A percentile compares a stretch with the other conserved stretches of the same genome.
Conservation (phyloP, 2,329 filamentous ascomycete species). For the Botrytis deweyae region DNA sequence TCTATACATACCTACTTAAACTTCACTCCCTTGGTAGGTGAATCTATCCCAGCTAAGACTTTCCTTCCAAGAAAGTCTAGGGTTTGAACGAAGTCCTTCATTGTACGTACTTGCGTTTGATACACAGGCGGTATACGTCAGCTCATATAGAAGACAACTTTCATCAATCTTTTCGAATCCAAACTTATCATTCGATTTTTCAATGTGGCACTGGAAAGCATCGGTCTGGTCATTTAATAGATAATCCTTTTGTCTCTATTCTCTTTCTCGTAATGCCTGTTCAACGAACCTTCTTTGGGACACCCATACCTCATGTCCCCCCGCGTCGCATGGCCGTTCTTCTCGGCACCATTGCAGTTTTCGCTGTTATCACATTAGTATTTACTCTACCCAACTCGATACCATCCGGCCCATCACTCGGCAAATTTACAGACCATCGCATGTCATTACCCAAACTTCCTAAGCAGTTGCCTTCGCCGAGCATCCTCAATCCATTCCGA, state of each 20-base stretch:
- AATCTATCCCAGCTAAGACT: neutral
- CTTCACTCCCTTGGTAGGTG: neutral
- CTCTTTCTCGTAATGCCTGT: constrained; percentile 45
- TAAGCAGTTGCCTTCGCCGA: constrained; percentile 42
- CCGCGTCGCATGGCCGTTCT: constrained; percentile 54
- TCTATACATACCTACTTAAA: neutral
- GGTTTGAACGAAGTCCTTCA: neutral
- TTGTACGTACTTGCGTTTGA: neutral
- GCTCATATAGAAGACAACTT: constrained; percentile 8
- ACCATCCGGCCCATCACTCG: constrained; percentile 50
- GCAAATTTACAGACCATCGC: constrained; percentile 50
- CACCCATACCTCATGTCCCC: constrained; percentile 50
- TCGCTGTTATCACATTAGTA: constrained; percentile 55
- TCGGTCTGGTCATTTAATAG: neutral
- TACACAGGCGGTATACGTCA: neutral
- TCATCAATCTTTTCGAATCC: neutral
- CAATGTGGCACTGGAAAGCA: neutral
- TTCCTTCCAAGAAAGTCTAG: neutral
- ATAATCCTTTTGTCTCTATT: neutral
- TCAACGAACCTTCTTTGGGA: constrained; percentile 49
- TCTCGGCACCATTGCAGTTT: constrained; percentile 51
- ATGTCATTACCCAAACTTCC: constrained; percentile 50
- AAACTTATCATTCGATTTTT: neutral
- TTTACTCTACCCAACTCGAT: constrained; percentile 51
- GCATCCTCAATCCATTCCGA: constrained; percentile 64